Conservation (phyloP, 225 moss, liverwort and hornwort species). For the Takakia lepidozioides region DNA sequence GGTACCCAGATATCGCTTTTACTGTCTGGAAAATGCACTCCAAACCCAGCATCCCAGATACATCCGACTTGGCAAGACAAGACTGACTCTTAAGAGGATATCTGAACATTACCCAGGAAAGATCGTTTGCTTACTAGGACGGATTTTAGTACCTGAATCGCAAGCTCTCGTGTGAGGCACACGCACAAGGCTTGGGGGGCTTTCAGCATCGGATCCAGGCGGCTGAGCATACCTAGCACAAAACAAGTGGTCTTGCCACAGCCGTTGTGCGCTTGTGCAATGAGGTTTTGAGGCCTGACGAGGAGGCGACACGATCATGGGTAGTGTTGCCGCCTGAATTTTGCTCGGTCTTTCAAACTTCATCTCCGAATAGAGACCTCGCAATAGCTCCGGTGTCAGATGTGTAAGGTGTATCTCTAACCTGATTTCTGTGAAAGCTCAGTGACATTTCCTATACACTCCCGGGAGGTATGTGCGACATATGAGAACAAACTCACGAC, state of each 20-base stretch:
- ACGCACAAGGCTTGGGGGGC: conserved; percentile 93
- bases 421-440: no score
- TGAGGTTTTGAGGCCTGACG: conserved; percentile 74
- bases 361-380: conserved; percentile 94
- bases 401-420: conserved; percentile 83
- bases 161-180: conserved; percentile 94
- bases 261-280: conserved; percentile 97
- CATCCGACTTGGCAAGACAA: no score
- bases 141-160: conserved; percentile 96
- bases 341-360: conserved; percentile 94
- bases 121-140: no score
- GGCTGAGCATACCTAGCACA: conserved; percentile 92
- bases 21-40: no score
- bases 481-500: no score
- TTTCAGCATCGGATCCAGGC: conserved; percentile 69
- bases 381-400: conserved; percentile 66
- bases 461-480: no score
- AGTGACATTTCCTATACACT: no score
- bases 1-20: no score
- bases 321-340: conserved; percentile 93
- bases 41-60: no score
- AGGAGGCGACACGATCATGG: conserved; percentile 79
- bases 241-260: conserved; percentile 98
- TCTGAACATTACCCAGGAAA: no score
- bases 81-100: no score